Percentiles rank a stretch among this genome's conserved stretches.
Evolutionary conservation across 148 eudicot species (phyloP).

Genomic region (Spergularia bocconei): DNA sequence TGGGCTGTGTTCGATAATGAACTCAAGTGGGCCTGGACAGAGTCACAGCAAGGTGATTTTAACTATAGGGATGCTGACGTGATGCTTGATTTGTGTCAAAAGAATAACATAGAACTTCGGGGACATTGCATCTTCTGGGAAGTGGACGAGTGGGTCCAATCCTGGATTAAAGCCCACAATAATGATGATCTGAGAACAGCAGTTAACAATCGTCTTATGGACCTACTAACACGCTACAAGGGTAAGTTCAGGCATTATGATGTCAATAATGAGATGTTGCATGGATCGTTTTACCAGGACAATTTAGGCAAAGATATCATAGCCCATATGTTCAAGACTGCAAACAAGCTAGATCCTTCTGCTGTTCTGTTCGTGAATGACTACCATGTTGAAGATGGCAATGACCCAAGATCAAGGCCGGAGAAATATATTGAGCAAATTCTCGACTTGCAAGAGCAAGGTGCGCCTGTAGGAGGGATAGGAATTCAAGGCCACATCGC

Average conservation of each 20-base stretch:
- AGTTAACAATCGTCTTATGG: conserved; percentile 67
- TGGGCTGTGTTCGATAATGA: conserved; percentile 97
- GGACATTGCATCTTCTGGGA: conserved; percentile 99
- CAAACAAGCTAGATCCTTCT: conserved; percentile 69
- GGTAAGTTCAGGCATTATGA: conserved; percentile 91
- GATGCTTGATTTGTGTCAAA: conserved; percentile 56
- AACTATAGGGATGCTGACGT: conserved; percentile 92
- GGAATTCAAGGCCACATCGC: conserved; percentile 97
- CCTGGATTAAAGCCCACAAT: conserved; percentile 56
- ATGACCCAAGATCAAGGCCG: conserved; percentile 62
- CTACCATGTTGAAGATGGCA: conserved; percentile 85
- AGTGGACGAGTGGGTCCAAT: conserved; percentile 57
- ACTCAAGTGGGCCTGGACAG: conserved; percentile 95
- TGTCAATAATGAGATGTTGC: conserved; percentile 95
- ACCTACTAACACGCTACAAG: conserved; percentile 80
- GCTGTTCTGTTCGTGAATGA: conserved; percentile 78
- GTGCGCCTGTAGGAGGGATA: conserved; percentile 84
- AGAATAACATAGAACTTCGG: conserved; percentile 58
- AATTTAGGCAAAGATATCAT: conserved; percentile 69
- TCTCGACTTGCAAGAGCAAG: conserved; percentile 69
- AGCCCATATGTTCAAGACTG: conserved; percentile 76
- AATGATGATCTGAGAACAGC: conserved; percentile 50
- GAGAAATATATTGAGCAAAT: conserved; percentile 85
- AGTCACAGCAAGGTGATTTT: conserved; percentile 64
- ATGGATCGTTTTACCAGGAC: conserved; percentile 84